Percentiles rank a stretch among this genome's conserved stretches.
These are phyloP conservation scores for Linderina pennispora DNA, from an alignment of 192 early-diverging fungal genomes.

Conservation along the genomic window DNA sequence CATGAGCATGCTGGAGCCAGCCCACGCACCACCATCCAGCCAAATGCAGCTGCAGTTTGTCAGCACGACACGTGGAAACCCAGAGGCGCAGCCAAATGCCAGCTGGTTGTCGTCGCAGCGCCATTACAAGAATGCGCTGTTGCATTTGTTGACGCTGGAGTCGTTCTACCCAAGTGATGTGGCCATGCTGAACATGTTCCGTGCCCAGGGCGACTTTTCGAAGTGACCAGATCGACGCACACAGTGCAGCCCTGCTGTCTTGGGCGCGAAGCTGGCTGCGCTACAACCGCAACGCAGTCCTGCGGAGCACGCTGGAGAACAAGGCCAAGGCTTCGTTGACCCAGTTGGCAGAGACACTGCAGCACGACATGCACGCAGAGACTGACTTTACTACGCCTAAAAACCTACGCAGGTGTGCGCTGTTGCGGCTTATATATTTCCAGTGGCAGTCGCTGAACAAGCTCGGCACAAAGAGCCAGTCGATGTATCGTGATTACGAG, in stretches of 20 bases:
- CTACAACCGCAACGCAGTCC: slow-evolving; percentile 42
- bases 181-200: slow-evolving; percentile 41
- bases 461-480: slow-evolving; percentile 43
- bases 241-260: slow-evolving; percentile 29
- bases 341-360: slow-evolving; percentile 40
- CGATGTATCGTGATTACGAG: slow-evolving; percentile 45
- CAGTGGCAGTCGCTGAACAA: slow-evolving; percentile 38
- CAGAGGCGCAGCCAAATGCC: slow-evolving; percentile 26
- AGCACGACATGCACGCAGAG: slow-evolving; percentile 37
- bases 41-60: too few relatives aligned
- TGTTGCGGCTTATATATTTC: slow-evolving; percentile 34
- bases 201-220: slow-evolving; percentile 27
- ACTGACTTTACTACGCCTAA: slow-evolving; percentile 18
- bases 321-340: slow-evolving; percentile 17
- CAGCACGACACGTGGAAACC: too few relatives aligned
- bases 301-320: slow-evolving; percentile 34
- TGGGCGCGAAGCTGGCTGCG: slow-evolving; percentile 48
- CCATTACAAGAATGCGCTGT: slow-evolving; percentile 32
- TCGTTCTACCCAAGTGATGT: slow-evolving; percentile 47
- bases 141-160: slow-evolving; percentile 41
- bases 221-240: slow-evolving; percentile 31
- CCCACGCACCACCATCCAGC: too few relatives aligned
- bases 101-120: slow-evolving; percentile 29
- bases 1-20: too few relatives aligned
- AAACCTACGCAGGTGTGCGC: slow-evolving; percentile 26